Evolutionary conservation across 169 alveolate species (phyloP).

Genomic region (Plasmodium sp.): DNA sequence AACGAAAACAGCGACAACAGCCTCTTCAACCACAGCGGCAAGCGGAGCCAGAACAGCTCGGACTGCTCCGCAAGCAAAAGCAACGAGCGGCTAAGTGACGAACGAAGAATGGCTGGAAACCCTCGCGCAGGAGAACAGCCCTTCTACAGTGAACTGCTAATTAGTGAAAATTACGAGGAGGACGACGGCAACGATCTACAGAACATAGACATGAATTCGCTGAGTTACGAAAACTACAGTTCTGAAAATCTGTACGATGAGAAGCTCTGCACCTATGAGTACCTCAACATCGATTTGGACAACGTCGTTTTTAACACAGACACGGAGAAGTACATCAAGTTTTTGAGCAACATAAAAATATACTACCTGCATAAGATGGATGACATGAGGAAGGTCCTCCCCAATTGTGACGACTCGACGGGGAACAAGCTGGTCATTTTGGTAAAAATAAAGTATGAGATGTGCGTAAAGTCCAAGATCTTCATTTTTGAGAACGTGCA

Average conservation of each 20-base stretch:
- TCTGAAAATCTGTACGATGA: slow-evolving; percentile 14
- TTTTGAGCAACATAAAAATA: slow-evolving; percentile 59
- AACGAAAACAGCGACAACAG: background rate
- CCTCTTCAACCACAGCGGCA: background rate
- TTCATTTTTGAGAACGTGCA: slow-evolving; percentile 42
- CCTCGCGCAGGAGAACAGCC: background rate
- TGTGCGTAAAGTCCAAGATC: slow-evolving; percentile 43
- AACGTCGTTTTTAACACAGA: slow-evolving; percentile 32
- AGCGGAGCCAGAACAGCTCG: background rate
- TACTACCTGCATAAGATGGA: slow-evolving; percentile 35
- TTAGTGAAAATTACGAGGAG: background rate
- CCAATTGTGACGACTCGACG: background rate
- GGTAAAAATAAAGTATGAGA: slow-evolving; percentile 24
- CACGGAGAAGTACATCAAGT: slow-evolving; percentile 55
- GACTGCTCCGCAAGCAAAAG: background rate
- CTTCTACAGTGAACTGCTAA: background rate
- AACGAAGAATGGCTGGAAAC: background rate
- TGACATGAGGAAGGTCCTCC: slow-evolving; percentile 15
- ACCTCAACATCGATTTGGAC: slow-evolving; percentile 55
- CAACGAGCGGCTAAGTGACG: background rate
- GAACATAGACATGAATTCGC: slow-evolving; percentile 12
- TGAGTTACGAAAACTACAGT: slow-evolving; percentile 16
- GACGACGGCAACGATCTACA: background rate
- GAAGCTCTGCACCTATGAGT: slow-evolving; percentile 27
- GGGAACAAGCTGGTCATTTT: slow-evolving; percentile 37